Evolutionary conservation across 2,329 filamentous ascomycete genomes (phyloP).

Genomic region (Gnomoniopsis smithogilvyi): DNA sequence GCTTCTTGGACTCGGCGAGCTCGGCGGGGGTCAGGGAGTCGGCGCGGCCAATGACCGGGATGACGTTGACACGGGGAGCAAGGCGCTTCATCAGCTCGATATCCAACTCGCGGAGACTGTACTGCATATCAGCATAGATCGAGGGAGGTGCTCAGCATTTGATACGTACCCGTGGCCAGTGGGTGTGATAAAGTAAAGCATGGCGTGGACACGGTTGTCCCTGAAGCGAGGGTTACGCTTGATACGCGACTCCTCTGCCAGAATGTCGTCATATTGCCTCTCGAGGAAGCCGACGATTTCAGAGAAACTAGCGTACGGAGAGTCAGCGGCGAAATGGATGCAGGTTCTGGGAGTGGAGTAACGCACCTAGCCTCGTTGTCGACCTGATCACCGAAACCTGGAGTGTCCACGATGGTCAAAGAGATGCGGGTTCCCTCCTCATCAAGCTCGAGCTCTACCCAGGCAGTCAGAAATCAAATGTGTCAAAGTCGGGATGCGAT

Average conservation of each 20-base stretch:
- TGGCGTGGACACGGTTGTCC: conserved; percentile 96
- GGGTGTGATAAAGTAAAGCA: conserved; percentile 99
- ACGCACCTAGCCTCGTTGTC: conserved; percentile 94
- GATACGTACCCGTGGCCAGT: conserved; percentile 81
- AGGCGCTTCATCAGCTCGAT: conserved; percentile 99
- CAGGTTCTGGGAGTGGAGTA: background rate
- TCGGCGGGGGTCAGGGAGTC: conserved; percentile 95
- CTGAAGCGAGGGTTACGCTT: conserved; percentile 99
- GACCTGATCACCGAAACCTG: conserved; percentile 97
- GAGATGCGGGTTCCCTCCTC: conserved; percentile 98
- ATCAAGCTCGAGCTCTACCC: conserved; percentile 83
- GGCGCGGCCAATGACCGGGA: conserved; percentile 97
- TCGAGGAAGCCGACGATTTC: conserved; percentile 98
- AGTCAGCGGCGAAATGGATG: background rate
- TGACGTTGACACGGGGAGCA: conserved; percentile 96
- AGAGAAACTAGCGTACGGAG: conserved; percentile 64
- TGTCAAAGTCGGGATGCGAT: background rate
- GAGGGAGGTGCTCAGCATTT: background rate
- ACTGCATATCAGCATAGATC: conserved; percentile 1
- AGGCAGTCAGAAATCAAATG: conserved; percentile 23
- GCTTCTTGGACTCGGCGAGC: conserved; percentile 98
- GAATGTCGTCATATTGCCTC: conserved; percentile 98
- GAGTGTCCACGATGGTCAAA: conserved; percentile 96
- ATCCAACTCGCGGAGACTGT: conserved; percentile 92
- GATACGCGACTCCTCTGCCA: conserved; percentile 98